phyloP scores from a whole-genome alignment of 495 filamentous ascomycete genomes.

The Hypoxylon lienhwacheense region DNA sequence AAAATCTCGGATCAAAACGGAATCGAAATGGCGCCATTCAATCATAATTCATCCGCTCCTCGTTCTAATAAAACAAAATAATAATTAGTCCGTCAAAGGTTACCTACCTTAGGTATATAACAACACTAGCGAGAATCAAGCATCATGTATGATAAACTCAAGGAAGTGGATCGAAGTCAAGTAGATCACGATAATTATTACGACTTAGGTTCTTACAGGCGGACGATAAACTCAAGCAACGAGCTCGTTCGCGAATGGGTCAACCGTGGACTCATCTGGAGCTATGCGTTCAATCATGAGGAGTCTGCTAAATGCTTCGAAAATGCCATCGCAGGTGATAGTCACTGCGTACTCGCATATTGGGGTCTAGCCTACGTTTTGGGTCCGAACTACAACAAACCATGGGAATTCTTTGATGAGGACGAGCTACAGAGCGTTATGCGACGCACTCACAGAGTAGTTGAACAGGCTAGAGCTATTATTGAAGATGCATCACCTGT shows the following conservation, averaged over 20 bases:
- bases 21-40: too few species aligned
- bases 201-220: conserved; percentile 58
- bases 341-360: conserved; percentile 61
- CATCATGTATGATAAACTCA: conserved; percentile 2
- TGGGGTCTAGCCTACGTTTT: conserved; percentile 69
- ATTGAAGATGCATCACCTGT: conserved; percentile 41
- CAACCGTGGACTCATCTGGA: conserved; percentile 64
- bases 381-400: conserved; percentile 76
- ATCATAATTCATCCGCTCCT: too few species aligned
- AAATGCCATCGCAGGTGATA: conserved; percentile 56
- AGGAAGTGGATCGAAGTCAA: not conserved
- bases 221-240: conserved; percentile 50
- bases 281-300: conserved; percentile 67
- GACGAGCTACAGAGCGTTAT: conserved; percentile 55
- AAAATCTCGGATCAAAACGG: too few species aligned
- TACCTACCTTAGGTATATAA: too few species aligned
- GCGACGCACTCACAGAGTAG: conserved; percentile 48
- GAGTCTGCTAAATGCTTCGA: conserved; percentile 63
- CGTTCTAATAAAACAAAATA: too few species aligned
- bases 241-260: conserved; percentile 60
- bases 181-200: conserved; percentile 48
- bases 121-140: not conserved
- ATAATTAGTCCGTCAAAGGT: too few species aligned
- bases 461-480: conserved; percentile 42
- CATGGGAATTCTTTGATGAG: conserved; percentile 66